Base-by-base conservation (phyloP, 1,139 yeast genomes). In the Blastobotrys indianensis region DNA sequence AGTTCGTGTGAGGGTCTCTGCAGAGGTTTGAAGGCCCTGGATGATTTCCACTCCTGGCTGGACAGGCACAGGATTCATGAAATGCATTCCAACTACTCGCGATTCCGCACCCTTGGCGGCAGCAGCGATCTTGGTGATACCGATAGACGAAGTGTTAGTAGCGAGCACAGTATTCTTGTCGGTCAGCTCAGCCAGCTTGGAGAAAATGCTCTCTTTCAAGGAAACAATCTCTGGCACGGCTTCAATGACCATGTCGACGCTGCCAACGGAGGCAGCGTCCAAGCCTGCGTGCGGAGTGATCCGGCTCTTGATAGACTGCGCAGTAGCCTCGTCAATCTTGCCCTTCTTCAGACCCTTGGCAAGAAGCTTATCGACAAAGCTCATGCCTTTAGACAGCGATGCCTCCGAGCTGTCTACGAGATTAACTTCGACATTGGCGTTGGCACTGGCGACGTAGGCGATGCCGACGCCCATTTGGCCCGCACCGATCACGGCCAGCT, bases 61-160 rank as follows among this genome's bases (percentile, higher is more conserved):
- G 17, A 70, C 74, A 1, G 74, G 74, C 20, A 70, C 74, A 4
- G 74, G 74, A 58, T 70, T 70, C 73, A 70, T 69, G 55, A 70
- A 69, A 52, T 70, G 74, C 31, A 69, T 66, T 28, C 73, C 68
- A 44, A 70, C 60, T 13, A 70, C 74, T 11, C 74, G 59, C 45
- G 53, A 45, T 49, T 68, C 73, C 20, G 72, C 72, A 7, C 70
- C 69, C 41, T 56, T 59, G 11, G 69, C 70, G 11, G 71, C 68
- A 23, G 73, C 70, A 2, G 74, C 74, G 42, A 70, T 67, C 53
- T 63, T 62, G 45, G 74, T 69, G 56, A 70, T 68, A 34, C 70
- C 62, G 47, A 70, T 70, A 20, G 73, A 68, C 41, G 73, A 69
- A 10, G 74, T 70, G 57, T 70, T 70, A 34, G 73, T 65, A n/a